These are phyloP conservation scores for Tylopilus sp. DNA, from an alignment of 768 basidiomycete species.

Conservation along the genomic window DNA sequence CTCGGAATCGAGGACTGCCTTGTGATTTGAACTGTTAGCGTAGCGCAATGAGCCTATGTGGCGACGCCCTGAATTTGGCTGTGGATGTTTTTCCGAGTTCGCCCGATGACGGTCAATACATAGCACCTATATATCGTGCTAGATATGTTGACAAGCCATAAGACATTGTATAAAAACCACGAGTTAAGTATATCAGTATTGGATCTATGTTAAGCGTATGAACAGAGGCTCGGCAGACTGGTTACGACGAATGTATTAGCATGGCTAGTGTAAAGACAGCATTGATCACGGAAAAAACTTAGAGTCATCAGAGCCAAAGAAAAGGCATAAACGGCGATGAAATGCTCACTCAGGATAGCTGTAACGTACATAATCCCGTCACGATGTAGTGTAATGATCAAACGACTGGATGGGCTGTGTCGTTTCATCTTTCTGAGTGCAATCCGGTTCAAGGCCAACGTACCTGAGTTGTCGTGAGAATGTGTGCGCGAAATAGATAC, in stretches of 20 bases:
- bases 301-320: background rate
- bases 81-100: slow-evolving; percentile 3
- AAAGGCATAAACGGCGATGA: background rate
- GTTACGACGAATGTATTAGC: slow-evolving; percentile 1
- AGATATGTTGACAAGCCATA: background rate
- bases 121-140: background rate
- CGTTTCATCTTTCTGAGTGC: slow-evolving; percentile 16
- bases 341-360: slow-evolving; percentile 12
- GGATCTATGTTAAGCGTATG: background rate
- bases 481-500: background rate
- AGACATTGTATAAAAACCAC: slow-evolving; percentile 3
- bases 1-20: slow-evolving; percentile 4
- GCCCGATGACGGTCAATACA: slow-evolving; percentile 2
- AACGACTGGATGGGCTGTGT: slow-evolving; percentile 3
- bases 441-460: slow-evolving; percentile 15
- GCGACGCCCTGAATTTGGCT: background rate
- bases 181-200: slow-evolving; percentile 19
- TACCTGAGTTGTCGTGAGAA: slow-evolving; percentile 5
- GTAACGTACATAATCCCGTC: slow-evolving; percentile 20
- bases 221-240: background rate
- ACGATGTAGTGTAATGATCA: slow-evolving; percentile 14
- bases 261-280: slow-evolving; percentile 9
- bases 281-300: slow-evolving; percentile 19
- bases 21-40: background rate
- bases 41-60: background rate